Evolutionary conservation across 2,329 filamentous ascomycete species (phyloP).

Genomic region (Tolypocladium cylindrosporum): DNA sequence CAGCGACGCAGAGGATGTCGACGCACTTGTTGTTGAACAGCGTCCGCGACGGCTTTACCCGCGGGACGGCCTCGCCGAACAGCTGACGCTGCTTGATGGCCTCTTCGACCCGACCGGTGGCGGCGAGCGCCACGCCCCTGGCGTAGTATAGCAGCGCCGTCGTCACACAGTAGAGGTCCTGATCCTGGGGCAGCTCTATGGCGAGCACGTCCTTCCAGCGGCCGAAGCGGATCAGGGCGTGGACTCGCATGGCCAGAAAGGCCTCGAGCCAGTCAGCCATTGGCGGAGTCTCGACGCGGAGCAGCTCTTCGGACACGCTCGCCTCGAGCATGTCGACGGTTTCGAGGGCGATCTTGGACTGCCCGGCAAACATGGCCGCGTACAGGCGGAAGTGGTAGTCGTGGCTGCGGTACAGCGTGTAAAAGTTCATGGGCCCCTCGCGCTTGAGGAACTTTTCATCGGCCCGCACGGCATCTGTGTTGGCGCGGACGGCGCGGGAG

Average conservation of each 20-base stretch:
- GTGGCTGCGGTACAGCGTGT: conserved; percentile 66
- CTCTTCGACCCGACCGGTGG: conserved; percentile 40
- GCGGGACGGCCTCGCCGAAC: conserved; percentile 40
- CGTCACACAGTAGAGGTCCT: conserved; percentile 55
- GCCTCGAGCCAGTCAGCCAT: conserved; percentile 75
- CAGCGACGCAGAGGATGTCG: conserved; percentile 52
- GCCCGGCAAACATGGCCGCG: conserved; percentile 66
- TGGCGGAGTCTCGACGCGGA: conserved; percentile 54
- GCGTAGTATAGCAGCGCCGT: conserved; percentile 61
- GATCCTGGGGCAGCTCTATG: conserved; percentile 46
- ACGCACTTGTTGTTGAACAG: conserved; percentile 28
- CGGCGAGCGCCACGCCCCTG: conserved; percentile 56
- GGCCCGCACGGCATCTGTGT: conserved; percentile 54
- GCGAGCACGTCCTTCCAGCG: conserved; percentile 56
- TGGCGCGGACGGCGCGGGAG: conserved; percentile 53
- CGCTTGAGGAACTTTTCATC: conserved; percentile 56
- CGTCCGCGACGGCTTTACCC: conserved; percentile 49
- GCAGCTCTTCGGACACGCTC: conserved; percentile 51
- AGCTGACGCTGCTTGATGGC: conserved; percentile 39
- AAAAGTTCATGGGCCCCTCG: conserved; percentile 58
- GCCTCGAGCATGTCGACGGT: conserved; percentile 49
- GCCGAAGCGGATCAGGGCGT: conserved; percentile 65
- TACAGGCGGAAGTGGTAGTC: conserved; percentile 69
- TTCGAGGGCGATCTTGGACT: conserved; percentile 51
- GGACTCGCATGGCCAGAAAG: conserved; percentile 57